A percentile compares a stretch with the other conserved stretches of the same genome.
Evolutionary conservation across 257 asterid genomes (phyloP).

Genomic region (Rhazya stricta): DNA sequence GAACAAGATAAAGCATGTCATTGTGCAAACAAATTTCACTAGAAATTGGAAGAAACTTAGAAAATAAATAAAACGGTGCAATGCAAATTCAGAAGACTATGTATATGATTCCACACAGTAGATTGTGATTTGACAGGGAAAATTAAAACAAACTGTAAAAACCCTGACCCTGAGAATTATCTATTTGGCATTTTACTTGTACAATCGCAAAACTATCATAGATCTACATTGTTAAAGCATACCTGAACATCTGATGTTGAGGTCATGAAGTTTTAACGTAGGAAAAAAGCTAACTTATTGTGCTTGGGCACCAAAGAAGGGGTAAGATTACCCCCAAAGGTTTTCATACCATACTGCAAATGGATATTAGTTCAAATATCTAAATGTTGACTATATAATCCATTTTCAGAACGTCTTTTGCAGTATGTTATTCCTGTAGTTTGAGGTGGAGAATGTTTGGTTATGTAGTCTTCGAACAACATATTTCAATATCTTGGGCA

Average conservation of each 20-base stretch:
- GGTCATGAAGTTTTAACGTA: too few species aligned
- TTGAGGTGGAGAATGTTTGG: neutral
- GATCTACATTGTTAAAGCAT: neutral
- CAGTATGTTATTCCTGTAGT: neutral
- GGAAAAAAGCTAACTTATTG: neutral
- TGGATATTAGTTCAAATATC: neutral
- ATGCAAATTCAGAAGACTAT: neutral
- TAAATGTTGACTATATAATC: neutral
- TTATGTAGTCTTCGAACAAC: neutral
- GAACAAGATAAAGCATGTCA: constrained; percentile 14
- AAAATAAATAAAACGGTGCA: neutral
- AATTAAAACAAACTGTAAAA: neutral
- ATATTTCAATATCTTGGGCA: neutral
- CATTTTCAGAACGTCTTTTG: neutral
- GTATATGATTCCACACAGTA: neutral
- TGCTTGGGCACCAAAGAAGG: neutral
- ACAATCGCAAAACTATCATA: neutral
- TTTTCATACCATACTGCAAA: neutral
- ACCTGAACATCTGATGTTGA: neutral
- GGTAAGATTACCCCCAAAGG: neutral
- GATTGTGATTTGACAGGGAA: neutral
- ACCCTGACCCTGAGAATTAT: neutral
- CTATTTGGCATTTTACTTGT: neutral
- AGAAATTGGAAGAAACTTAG: constrained; percentile 1
- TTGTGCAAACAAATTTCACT: neutral